These are phyloP conservation scores for Russula ochroleuca DNA, from an alignment of 768 basidiomycete genomes.

Conservation along the genomic window DNA sequence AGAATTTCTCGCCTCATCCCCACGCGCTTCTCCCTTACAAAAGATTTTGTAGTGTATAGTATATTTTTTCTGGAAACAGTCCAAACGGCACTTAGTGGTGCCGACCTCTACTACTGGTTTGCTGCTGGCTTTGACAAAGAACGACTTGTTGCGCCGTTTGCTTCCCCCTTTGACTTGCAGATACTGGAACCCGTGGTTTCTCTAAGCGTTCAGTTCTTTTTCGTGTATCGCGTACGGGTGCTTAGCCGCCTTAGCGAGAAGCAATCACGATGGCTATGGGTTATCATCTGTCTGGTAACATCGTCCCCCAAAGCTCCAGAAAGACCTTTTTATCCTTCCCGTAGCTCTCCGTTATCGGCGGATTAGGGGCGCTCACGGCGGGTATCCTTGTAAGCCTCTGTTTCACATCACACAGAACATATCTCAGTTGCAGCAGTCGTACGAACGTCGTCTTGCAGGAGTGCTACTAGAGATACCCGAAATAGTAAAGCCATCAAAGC, in stretches of 20 bases:
- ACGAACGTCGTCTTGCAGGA: neutral
- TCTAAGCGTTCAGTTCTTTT: constrained; percentile 34
- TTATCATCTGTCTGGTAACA: neutral
- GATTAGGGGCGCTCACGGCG: neutral
- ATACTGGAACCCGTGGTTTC: constrained; percentile 32
- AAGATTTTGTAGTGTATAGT: constrained; percentile 28
- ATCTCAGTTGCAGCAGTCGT: neutral
- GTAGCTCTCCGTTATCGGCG: constrained; percentile 1
- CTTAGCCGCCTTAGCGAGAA: neutral
- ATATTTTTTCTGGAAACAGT: constrained; percentile 30
- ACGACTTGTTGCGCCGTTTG: no score
- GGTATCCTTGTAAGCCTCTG: constrained; percentile 6
- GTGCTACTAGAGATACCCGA: no score
- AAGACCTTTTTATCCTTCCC: neutral
- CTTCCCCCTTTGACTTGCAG: constrained; percentile 28
- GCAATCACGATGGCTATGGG: neutral
- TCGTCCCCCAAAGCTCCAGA: no score
- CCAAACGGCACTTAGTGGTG: constrained; percentile 31
- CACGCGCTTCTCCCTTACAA: neutral
- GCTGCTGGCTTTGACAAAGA: no score
- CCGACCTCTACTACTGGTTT: constrained; percentile 27
- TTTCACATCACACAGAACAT: neutral
- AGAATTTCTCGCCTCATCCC: neutral
- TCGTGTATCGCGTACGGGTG: constrained; percentile 33
- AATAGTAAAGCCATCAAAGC: neutral